A percentile compares a stretch with the other conserved stretches of the same genome.
Evolutionary conservation across 805 yeast species (phyloP).

Genomic region (Diddensiella transvaalensis): DNA sequence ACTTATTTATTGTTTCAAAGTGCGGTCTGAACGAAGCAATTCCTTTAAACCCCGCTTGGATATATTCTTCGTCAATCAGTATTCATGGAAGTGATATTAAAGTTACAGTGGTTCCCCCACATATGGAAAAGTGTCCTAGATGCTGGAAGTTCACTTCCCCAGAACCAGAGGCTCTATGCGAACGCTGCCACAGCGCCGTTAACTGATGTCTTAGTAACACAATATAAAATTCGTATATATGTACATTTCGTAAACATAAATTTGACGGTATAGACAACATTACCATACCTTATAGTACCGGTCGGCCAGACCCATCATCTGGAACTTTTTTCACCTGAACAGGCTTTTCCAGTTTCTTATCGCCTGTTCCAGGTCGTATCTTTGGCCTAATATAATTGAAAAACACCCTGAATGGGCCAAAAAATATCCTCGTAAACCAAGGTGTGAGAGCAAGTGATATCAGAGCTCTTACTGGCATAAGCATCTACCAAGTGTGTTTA

Average conservation of each 20-base stretch:
- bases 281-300: not conserved
- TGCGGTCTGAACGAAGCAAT: slow-evolving; percentile 39
- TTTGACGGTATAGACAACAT: too few relatives aligned
- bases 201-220: too few relatives aligned
- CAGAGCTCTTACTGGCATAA: slow-evolving; percentile 52
- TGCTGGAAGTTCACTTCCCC: slow-evolving; percentile 81
- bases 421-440: slow-evolving; percentile 49
- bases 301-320: not conserved
- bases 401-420: slow-evolving; percentile 53
- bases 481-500: slow-evolving; percentile 26
- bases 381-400: too few relatives aligned
- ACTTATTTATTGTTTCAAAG: slow-evolving; percentile 61
- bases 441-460: slow-evolving; percentile 54
- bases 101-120: slow-evolving; percentile 45
- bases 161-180: slow-evolving; percentile 54
- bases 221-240: slow-evolving; percentile 2
- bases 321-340: not conserved
- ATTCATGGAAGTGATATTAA: slow-evolving; percentile 32
- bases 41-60: slow-evolving; percentile 25
- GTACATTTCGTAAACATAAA: not conserved
- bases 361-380: too few relatives aligned
- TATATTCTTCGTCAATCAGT: slow-evolving; percentile 30
- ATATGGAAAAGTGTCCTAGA: slow-evolving; percentile 73
- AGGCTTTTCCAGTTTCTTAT: not conserved
- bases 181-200: slow-evolving; percentile 52